Conservation (phyloP, 108 stramenopile species). For the Pseudonitzschia delicatissima region DNA sequence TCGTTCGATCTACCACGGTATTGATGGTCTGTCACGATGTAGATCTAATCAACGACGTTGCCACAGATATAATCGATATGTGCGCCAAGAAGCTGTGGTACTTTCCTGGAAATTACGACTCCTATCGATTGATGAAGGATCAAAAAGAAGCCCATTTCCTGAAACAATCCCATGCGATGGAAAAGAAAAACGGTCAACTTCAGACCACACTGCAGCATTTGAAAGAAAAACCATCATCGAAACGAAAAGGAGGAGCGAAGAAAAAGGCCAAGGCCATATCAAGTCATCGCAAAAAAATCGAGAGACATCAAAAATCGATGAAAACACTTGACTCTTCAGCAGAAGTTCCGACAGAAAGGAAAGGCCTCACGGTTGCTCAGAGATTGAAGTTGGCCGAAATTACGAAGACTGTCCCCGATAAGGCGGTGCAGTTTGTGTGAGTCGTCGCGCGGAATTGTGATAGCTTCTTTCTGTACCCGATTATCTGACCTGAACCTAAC, state of each 20-base stretch:
- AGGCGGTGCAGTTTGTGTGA: slow-evolving; percentile 72
- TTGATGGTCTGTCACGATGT: slow-evolving; percentile 94
- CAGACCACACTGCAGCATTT: slow-evolving; percentile 68
- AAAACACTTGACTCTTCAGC: slow-evolving; percentile 29
- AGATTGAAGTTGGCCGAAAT: slow-evolving; percentile 46
- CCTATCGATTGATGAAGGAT: slow-evolving; percentile 54
- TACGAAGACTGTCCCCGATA: slow-evolving; percentile 52
- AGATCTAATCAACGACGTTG: slow-evolving; percentile 87
- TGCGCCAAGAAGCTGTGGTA: slow-evolving; percentile 67
- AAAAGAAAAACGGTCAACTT: slow-evolving; percentile 59
- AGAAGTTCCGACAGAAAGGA: slow-evolving; percentile 11
- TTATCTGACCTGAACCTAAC: background rate
- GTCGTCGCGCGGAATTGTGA: slow-evolving; percentile 10
- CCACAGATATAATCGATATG: slow-evolving; percentile 89
- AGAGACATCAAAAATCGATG: slow-evolving; percentile 43
- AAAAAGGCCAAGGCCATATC: slow-evolving; percentile 54
- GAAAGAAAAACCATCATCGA: slow-evolving; percentile 52
- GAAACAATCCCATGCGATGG: slow-evolving; percentile 48
- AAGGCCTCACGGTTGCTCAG: slow-evolving; percentile 38
- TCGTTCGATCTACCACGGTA: slow-evolving; percentile 50
- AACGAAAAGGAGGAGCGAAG: slow-evolving; percentile 36
- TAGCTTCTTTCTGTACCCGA: background rate
- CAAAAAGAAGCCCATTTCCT: slow-evolving; percentile 56
- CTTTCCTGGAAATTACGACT: slow-evolving; percentile 90
- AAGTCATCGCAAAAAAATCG: slow-evolving; percentile 66